Conservation (phyloP, 1,284 basidiomycete genomes). For the Polyporus tsugae region DNA sequence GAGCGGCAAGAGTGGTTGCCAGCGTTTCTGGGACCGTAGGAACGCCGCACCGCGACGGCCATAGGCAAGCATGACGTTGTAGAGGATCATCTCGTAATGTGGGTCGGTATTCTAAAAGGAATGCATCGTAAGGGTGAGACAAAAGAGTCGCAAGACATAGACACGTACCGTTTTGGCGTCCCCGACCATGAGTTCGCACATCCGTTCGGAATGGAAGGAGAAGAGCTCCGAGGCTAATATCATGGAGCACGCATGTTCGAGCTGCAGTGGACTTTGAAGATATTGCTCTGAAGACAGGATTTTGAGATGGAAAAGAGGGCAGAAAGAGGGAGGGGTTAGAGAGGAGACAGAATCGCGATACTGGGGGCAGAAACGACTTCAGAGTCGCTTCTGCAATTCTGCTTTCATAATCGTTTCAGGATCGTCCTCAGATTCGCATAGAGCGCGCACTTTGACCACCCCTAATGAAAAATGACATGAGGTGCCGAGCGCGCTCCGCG, state of each 20-base stretch:
- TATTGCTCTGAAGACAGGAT: conserved; percentile 73
- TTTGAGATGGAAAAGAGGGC: too few species aligned
- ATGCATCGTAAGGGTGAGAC: not conserved
- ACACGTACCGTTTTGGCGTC: conserved; percentile 72
- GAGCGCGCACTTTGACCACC: too few species aligned
- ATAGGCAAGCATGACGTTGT: conserved; percentile 79
- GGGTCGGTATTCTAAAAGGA: conserved; percentile 82
- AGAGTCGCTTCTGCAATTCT: too few species aligned
- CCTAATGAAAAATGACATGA: conserved; percentile 19
- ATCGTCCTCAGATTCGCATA: too few species aligned
- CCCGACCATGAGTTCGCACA: conserved; percentile 80
- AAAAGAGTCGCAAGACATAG: not conserved
- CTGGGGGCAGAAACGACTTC: too few species aligned
- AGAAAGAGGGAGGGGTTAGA: too few species aligned
- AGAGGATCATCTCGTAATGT: conserved; percentile 83
- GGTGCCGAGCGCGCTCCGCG: not conserved
- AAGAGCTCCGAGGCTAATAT: conserved; percentile 88
- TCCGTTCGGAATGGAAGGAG: conserved; percentile 86
- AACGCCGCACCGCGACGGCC: conserved; percentile 76
- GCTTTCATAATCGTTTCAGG: too few species aligned
- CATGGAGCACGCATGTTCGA: conserved; percentile 80
- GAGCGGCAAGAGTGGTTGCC: conserved; percentile 83
- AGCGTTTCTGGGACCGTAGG: conserved; percentile 82
- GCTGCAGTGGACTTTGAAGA: conserved; percentile 80
- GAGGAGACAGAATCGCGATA: too few species aligned